Conservation (phyloP, 1,139 yeast genomes). For the Debaryomyces sp. region DNA sequence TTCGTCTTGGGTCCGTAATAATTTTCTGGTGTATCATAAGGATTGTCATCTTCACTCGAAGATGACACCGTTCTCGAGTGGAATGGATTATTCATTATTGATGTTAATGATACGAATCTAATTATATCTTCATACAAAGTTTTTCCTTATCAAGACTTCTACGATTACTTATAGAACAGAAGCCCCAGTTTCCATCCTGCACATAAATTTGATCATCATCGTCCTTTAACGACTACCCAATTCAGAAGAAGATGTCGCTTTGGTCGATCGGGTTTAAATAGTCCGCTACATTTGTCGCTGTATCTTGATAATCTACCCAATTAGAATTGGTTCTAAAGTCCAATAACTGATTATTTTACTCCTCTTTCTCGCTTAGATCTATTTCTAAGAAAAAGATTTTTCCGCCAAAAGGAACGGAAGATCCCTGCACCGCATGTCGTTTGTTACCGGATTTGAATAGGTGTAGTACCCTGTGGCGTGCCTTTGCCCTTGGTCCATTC, state of each 20-base stretch:
- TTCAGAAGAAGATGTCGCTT: not conserved
- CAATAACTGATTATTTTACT: not conserved
- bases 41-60: conserved; percentile 53
- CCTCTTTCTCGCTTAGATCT: not conserved
- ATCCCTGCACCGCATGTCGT: too few species aligned
- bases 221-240: not conserved
- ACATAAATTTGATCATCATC: not conserved
- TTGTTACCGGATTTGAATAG: too few species aligned
- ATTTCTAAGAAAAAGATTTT: not conserved
- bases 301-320: not conserved
- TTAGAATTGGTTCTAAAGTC: not conserved
- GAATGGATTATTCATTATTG: conserved; percentile 10
- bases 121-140: not conserved
- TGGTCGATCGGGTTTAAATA: not conserved
- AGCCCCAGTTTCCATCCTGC: not conserved
- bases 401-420: not conserved
- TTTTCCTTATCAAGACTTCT: not conserved
- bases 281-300: not conserved
- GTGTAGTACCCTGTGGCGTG: too few species aligned
- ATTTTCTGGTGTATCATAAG: conserved; percentile 66
- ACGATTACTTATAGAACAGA: not conserved
- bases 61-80: conserved; percentile 30
- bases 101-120: not conserved
- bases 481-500: too few species aligned
- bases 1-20: conserved; percentile 72